phyloP scores from a whole-genome alignment of 306 rosid species.

The Castanospermum australe region DNA sequence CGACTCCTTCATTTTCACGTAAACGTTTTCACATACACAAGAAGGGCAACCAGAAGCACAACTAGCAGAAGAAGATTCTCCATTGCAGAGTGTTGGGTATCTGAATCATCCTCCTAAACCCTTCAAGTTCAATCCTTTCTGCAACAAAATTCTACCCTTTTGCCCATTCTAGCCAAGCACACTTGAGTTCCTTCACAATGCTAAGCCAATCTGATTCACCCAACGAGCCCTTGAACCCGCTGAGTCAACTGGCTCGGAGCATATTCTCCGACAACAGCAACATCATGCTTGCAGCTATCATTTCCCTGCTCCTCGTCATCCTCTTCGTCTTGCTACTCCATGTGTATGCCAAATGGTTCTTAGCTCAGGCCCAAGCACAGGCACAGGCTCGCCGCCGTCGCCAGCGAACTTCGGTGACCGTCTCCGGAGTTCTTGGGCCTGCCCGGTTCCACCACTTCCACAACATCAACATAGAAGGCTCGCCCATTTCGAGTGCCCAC shows the following conservation, averaged over 20 bases:
- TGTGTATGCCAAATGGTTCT: constrained; percentile 78
- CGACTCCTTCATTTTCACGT: constrained; percentile 23
- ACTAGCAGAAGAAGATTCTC: neutral
- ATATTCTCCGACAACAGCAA: constrained; percentile 65
- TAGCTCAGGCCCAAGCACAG: constrained; percentile 42
- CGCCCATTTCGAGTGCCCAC: constrained; percentile 17
- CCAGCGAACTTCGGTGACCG: constrained; percentile 35
- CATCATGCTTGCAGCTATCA: constrained; percentile 73
- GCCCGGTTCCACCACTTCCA: constrained; percentile 44
- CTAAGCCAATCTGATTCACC: constrained; percentile 25
- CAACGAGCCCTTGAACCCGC: constrained; percentile 27
- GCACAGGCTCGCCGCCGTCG: constrained; percentile 14
- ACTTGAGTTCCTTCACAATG: constrained; percentile 27
- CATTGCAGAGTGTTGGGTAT: neutral
- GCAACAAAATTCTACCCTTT: neutral
- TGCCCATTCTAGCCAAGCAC: constrained; percentile 5
- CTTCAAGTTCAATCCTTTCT: constrained; percentile 20
- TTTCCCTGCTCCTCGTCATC: constrained; percentile 74
- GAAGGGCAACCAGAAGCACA: neutral
- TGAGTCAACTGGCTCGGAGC: constrained; percentile 45
- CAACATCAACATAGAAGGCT: constrained; percentile 28
- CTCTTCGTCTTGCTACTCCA: constrained; percentile 95
- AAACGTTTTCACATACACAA: neutral
- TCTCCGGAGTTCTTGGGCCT: constrained; percentile 45
- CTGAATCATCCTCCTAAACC: neutral